Conservation (phyloP, 164 flowering plant genomes). For the Nelumbo lutea region DNA sequence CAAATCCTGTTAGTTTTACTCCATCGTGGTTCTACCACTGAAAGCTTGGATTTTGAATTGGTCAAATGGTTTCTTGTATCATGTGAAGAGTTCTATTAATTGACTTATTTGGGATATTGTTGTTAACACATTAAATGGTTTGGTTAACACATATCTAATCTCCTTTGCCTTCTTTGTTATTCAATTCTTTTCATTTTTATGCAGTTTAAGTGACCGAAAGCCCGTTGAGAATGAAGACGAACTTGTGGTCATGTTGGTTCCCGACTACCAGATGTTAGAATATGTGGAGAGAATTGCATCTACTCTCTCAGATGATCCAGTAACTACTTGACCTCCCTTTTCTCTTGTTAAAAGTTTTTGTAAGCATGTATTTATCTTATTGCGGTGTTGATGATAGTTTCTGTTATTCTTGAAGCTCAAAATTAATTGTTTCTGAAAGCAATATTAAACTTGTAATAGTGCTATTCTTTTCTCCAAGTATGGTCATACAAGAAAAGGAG, state of each 20-base stretch:
- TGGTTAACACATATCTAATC: background rate
- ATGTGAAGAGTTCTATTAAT: background rate
- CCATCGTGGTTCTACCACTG: background rate
- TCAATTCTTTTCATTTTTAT: constrained; percentile 8
- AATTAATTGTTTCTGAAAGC: background rate
- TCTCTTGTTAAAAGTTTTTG: background rate
- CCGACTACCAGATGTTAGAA: constrained; percentile 95
- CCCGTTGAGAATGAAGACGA: constrained; percentile 85
- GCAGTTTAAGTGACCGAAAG: constrained; percentile 91
- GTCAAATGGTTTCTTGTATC: background rate
- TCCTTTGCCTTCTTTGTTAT: constrained; percentile 2
- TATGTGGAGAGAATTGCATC: constrained; percentile 76
- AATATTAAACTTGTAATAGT: background rate
- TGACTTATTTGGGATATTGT: constrained; percentile 1
- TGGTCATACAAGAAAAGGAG: background rate
- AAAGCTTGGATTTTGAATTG: background rate
- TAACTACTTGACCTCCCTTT: constrained; percentile 16
- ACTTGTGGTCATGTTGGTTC: constrained; percentile 88
- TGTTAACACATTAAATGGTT: background rate
- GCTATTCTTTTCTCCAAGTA: background rate
- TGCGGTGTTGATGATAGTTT: background rate
- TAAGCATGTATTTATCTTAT: background rate
- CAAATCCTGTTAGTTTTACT: background rate
- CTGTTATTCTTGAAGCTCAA: background rate
- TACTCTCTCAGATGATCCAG: constrained; percentile 81